Percentiles rank a stretch among this genome's conserved stretches.
Conservation (phyloP, 345 rosid genomes). For the Syzygium aromaticum region DNA sequence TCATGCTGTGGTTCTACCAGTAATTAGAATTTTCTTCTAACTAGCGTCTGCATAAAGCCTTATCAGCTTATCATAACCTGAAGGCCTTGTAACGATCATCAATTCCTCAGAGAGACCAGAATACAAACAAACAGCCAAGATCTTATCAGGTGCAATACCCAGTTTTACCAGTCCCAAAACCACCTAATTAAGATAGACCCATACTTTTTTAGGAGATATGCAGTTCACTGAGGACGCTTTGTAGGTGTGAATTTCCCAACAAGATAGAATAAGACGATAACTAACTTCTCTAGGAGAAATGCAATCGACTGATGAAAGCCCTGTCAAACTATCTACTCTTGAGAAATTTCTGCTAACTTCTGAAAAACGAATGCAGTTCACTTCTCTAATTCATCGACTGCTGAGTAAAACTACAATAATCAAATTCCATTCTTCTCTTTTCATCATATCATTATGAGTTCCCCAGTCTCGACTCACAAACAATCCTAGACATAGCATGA, state of each 20-base stretch:
- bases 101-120: background rate
- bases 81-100: background rate
- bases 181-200: background rate
- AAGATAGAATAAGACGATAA: background rate
- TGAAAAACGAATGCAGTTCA: background rate
- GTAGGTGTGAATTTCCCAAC: background rate
- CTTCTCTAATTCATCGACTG: background rate
- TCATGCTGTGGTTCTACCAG: background rate
- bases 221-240: background rate
- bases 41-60: background rate
- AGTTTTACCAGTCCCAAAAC: background rate
- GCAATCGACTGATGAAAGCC: background rate
- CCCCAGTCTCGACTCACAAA: background rate
- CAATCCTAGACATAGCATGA: background rate
- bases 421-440: background rate
- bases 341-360: background rate
- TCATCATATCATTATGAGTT: background rate
- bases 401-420: background rate
- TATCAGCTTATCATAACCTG: background rate
- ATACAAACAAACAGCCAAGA: background rate
- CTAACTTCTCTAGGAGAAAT: background rate
- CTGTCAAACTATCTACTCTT: background rate
- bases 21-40: background rate
- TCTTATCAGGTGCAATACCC: background rate
- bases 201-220: background rate